Evolutionary conservation across 2,329 filamentous ascomycete genomes (phyloP).

Genomic region (Coniochaeta sp.): DNA sequence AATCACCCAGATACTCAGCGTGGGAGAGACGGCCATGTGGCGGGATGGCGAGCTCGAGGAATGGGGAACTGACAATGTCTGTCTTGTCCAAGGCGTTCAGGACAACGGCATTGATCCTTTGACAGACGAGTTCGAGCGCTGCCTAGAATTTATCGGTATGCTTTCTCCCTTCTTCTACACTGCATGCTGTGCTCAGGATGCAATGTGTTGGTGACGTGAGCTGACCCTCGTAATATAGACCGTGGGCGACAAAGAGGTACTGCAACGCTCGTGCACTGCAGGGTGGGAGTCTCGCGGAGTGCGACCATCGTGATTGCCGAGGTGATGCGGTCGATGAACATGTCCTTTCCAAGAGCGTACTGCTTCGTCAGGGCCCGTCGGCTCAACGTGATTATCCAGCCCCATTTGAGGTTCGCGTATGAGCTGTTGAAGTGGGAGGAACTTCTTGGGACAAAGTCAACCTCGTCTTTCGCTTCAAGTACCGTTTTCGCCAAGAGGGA

Average conservation of each 20-base stretch:
- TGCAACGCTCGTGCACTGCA: conserved; percentile 90
- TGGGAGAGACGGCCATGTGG: conserved; percentile 86
- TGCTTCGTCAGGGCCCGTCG: conserved; percentile 90
- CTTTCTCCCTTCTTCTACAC: conserved; percentile 10
- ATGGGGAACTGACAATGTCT: conserved; percentile 73
- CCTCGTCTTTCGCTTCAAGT: conserved; percentile 30
- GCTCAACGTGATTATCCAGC: conserved; percentile 96
- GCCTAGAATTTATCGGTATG: conserved; percentile 87
- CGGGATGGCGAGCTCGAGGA: conserved; percentile 57
- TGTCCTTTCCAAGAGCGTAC: conserved; percentile 89
- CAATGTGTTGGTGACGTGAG: background rate
- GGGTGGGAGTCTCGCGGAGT: conserved; percentile 89
- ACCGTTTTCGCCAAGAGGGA: conserved; percentile 54
- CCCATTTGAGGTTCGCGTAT: conserved; percentile 89
- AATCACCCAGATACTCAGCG: conserved; percentile 81
- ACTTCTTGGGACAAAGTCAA: conserved; percentile 48
- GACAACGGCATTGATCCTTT: conserved; percentile 95
- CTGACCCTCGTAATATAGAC: conserved; percentile 41
- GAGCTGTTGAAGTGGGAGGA: conserved; percentile 97
- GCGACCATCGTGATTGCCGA: conserved; percentile 99
- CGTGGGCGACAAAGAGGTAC: conserved; percentile 68
- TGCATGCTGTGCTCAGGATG: background rate
- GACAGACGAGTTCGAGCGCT: conserved; percentile 76
- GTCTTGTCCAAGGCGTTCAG: conserved; percentile 78
- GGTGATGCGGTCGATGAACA: conserved; percentile 73